These are phyloP conservation scores for Verticillium isaacii DNA, from an alignment of 2,329 filamentous ascomycete genomes.

Conservation along the genomic window DNA sequence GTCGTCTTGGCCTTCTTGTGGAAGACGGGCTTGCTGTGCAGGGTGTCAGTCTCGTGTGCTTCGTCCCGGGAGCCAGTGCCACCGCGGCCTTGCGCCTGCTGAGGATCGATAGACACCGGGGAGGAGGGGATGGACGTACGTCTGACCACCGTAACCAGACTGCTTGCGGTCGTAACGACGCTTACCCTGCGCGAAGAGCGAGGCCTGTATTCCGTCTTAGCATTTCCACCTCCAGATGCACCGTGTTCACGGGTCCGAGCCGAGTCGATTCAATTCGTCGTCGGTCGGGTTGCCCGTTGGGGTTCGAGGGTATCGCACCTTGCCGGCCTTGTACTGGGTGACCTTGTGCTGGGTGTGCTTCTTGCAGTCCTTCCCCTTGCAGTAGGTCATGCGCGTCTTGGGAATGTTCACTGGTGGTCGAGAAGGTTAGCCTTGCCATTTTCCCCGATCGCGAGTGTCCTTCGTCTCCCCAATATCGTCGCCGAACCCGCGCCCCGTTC, in stretches of 20 bases:
- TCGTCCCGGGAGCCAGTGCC: background rate
- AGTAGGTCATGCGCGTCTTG: conserved; percentile 96
- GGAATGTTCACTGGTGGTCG: conserved; percentile 83
- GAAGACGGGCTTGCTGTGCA: conserved; percentile 81
- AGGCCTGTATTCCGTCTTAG: conserved; percentile 52
- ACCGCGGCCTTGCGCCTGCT: background rate
- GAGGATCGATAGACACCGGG: background rate
- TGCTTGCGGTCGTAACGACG: conserved; percentile 99
- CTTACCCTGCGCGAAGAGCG: conserved; percentile 97
- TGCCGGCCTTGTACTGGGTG: conserved; percentile 95
- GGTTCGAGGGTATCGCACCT: conserved; percentile 44
- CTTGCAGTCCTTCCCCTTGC: conserved; percentile 92
- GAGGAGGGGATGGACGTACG: conserved; percentile 25
- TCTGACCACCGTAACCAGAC: conserved; percentile 99
- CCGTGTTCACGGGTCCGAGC: background rate
- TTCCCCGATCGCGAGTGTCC: background rate
- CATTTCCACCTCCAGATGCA: background rate
- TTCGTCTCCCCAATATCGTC: background rate
- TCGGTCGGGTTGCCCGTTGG: conserved; percentile 11
- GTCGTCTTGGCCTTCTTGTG: conserved; percentile 99
- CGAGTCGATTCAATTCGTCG: background rate
- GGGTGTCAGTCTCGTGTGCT: background rate
- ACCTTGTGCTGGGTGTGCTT: conserved; percentile 92
- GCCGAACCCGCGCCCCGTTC: background rate
- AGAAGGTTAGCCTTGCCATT: conserved; percentile 21